phyloP scores from a whole-genome alignment of 2,329 filamentous ascomycete genomes.

The Microascus cirrosus region DNA sequence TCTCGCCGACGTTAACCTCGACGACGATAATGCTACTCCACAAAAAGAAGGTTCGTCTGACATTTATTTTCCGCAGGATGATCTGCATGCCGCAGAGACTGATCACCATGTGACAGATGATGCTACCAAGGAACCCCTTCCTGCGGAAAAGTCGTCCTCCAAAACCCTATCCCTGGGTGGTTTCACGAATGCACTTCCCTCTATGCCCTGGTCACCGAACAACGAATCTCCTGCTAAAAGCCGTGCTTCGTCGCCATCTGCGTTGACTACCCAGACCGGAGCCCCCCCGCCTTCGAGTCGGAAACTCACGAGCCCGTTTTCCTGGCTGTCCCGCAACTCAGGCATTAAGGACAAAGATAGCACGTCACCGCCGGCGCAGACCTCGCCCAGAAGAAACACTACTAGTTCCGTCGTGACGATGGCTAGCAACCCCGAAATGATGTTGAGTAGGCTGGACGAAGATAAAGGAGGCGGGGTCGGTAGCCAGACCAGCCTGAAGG shows the following conservation, averaged over 20 bases:
- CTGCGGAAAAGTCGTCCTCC: conserved; percentile 27
- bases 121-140: conserved; percentile 6
- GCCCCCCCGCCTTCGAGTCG: conserved; percentile 32
- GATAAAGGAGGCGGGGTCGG: conserved; percentile 38
- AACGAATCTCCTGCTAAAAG: conserved; percentile 37
- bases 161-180: conserved; percentile 56
- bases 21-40: conserved; percentile 38
- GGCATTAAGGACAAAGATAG: conserved; percentile 43
- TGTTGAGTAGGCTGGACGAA: conserved; percentile 66
- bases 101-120: conserved; percentile 8
- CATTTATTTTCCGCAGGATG: neutral
- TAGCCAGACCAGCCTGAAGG: conserved; percentile 55
- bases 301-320: conserved; percentile 80
- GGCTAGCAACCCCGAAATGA: conserved; percentile 71
- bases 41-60: conserved; percentile 19
- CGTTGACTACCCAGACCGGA: conserved; percentile 9
- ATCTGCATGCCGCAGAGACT: neutral
- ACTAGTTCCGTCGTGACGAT: conserved; percentile 69
- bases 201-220: conserved; percentile 60
- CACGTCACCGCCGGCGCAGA: conserved; percentile 39
- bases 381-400: conserved; percentile 54
- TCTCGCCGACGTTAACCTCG: conserved; percentile 55
- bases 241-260: conserved; percentile 21
- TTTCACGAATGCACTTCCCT: conserved; percentile 59
- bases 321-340: conserved; percentile 66